A percentile compares a stretch with the other conserved stretches of the same genome.
Evolutionary conservation across 768 basidiomycete genomes (phyloP).

Genomic region (Phlebiopsis gigantea): DNA sequence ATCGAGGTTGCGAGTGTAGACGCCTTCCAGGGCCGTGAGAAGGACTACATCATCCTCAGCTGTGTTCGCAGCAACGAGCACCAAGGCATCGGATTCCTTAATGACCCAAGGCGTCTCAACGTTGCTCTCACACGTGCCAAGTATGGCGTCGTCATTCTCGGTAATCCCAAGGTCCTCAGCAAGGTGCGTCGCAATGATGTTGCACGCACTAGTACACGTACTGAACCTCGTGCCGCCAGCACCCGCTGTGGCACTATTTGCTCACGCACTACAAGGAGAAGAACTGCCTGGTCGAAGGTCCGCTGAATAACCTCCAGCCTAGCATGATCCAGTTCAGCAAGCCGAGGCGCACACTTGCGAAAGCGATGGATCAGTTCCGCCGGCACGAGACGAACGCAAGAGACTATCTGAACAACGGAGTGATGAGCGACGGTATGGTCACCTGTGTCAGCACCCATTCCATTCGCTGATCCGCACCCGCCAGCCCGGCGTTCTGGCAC

Average conservation of each 20-base stretch:
- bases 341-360: constrained; percentile 82
- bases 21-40: constrained; percentile 98
- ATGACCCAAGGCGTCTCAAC: constrained; percentile 93
- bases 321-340: constrained; percentile 99
- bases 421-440: constrained; percentile 48
- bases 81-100: constrained; percentile 98
- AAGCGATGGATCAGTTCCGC: constrained; percentile 90
- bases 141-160: constrained; percentile 98
- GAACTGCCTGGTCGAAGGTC: constrained; percentile 89
- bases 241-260: constrained; percentile 97
- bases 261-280: constrained; percentile 99
- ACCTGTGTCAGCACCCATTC: background rate
- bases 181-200: constrained; percentile 54
- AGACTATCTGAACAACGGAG: constrained; percentile 52
- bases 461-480: constrained; percentile 8
- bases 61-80: constrained; percentile 99
- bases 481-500: constrained; percentile 74
- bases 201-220: constrained; percentile 7
- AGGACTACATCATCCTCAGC: constrained; percentile 98
- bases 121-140: constrained; percentile 97
- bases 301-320: constrained; percentile 90
- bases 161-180: constrained; percentile 99
- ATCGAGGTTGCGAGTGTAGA: constrained; percentile 99
- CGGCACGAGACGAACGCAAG: constrained; percentile 89
- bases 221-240: constrained; percentile 43